phyloP scores from a whole-genome alignment of 2,329 filamentous ascomycete species.

The Fusarium phyllophilum region DNA sequence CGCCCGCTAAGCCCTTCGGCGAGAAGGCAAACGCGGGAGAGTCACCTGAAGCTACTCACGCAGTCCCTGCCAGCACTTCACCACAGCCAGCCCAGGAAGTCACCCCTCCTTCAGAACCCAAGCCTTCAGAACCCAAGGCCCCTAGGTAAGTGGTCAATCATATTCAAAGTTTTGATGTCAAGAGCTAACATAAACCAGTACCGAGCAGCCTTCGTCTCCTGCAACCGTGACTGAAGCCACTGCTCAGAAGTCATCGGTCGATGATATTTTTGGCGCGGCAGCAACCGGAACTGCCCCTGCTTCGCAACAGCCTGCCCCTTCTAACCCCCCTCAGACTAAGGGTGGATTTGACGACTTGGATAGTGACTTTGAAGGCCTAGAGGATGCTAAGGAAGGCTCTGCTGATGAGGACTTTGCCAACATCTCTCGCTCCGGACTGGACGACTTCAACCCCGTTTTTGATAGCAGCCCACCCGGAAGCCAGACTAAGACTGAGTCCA shows the following conservation, averaged over 20 bases:
- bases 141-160: constrained; percentile 41
- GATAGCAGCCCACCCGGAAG: constrained; percentile 73
- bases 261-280: constrained; percentile 57
- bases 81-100: constrained; percentile 41
- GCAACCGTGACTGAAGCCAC: constrained; percentile 44
- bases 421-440: constrained; percentile 74
- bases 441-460: constrained; percentile 85
- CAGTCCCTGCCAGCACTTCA: constrained; percentile 21
- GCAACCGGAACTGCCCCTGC: constrained; percentile 42
- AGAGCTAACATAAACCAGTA: constrained; percentile 33
- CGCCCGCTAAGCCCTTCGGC: constrained; percentile 49
- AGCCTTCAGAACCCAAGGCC: constrained; percentile 34
- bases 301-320: constrained; percentile 45
- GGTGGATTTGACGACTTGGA: constrained; percentile 79
- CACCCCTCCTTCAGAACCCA: constrained; percentile 30
- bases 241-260: constrained; percentile 48
- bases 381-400: constrained; percentile 84
- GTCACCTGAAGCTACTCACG: constrained; percentile 11
- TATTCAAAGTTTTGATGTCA: background rate
- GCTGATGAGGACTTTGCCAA: constrained; percentile 83
- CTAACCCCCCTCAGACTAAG: constrained; percentile 52
- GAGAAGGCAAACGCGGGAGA: constrained; percentile 34
- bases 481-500: constrained; percentile 64
- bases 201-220: constrained; percentile 47
- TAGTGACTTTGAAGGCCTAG: constrained; percentile 82